A percentile compares a stretch with the other conserved stretches of the same genome.
Evolutionary conservation across 768 basidiomycete species (phyloP).

Genomic region (Rhizopogon vinicolor): DNA sequence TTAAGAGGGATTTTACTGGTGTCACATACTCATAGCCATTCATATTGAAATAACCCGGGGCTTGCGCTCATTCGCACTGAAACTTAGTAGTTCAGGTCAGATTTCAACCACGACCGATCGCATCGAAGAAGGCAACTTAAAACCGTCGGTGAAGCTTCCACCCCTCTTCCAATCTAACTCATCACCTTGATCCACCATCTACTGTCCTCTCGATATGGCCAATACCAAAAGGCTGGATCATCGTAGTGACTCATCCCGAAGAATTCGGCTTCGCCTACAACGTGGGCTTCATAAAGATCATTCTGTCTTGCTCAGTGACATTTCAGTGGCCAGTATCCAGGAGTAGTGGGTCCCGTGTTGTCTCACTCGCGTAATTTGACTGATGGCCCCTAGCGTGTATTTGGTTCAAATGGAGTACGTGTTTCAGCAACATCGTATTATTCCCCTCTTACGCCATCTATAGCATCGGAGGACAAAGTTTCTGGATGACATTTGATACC

Average conservation of each 20-base stretch:
- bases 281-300: constrained; percentile 1
- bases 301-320: constrained; percentile 12
- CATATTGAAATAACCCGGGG: neutral
- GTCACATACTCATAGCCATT: neutral
- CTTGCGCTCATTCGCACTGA: neutral
- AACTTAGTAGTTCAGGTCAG: neutral
- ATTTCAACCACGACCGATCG: neutral
- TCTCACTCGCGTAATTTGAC: neutral
- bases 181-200: neutral
- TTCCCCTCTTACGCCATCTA: neutral
- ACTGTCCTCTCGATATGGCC: neutral
- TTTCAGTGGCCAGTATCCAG: constrained; percentile 14
- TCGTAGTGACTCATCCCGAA: neutral
- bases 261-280: constrained; percentile 1
- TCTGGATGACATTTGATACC: constrained; percentile 48
- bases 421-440: neutral
- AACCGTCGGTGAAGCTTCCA: neutral
- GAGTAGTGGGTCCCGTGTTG: constrained; percentile 17
- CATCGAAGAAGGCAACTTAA: neutral
- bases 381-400: constrained; percentile 24
- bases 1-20: no score
- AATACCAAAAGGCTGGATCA: neutral
- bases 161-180: neutral
- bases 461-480: constrained; percentile 39
- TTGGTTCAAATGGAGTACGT: constrained; percentile 24